Percentiles rank a stretch among this genome's conserved stretches.
These are phyloP conservation scores for Pseudogymnoascus sp. DNA, from an alignment of 2,329 filamentous ascomycete species.

Conservation along the genomic window DNA sequence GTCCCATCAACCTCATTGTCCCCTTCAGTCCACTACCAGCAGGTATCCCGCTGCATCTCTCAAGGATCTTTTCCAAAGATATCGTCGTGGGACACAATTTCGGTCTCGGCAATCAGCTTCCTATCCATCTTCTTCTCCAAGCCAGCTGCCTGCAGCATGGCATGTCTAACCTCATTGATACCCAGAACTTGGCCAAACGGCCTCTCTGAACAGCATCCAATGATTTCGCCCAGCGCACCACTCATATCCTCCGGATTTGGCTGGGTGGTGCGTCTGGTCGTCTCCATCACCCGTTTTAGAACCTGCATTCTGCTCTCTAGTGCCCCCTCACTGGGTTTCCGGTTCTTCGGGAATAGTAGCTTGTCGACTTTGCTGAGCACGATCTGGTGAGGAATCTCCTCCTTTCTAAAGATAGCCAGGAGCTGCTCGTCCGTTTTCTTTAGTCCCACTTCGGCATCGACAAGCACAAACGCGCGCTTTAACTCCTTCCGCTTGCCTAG, in stretches of 20 bases:
- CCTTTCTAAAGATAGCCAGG: constrained; percentile 46
- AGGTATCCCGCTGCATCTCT: not conserved
- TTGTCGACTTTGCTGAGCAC: constrained; percentile 62
- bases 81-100: constrained; percentile 27
- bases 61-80: constrained; percentile 12
- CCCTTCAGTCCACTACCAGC: not conserved
- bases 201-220: constrained; percentile 51
- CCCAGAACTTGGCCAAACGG: constrained; percentile 46
- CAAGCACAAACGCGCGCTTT: constrained; percentile 53
- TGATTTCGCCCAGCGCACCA: constrained; percentile 49
- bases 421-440: constrained; percentile 55
- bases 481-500: constrained; percentile 53
- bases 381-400: constrained; percentile 57
- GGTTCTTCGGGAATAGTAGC: constrained; percentile 35
- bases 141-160: constrained; percentile 56
- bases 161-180: constrained; percentile 56
- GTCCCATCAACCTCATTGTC: not conserved
- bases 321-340: constrained; percentile 27
- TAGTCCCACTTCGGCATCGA: constrained; percentile 57
- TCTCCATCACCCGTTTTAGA: constrained; percentile 35
- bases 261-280: constrained; percentile 37
- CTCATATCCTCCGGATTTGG: constrained; percentile 33
- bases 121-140: constrained; percentile 40
- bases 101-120: constrained; percentile 28
- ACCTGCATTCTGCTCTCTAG: constrained; percentile 29